These are phyloP conservation scores for Cordyceps tenuipes DNA, from an alignment of 2,329 filamentous ascomycete species.

Conservation along the genomic window DNA sequence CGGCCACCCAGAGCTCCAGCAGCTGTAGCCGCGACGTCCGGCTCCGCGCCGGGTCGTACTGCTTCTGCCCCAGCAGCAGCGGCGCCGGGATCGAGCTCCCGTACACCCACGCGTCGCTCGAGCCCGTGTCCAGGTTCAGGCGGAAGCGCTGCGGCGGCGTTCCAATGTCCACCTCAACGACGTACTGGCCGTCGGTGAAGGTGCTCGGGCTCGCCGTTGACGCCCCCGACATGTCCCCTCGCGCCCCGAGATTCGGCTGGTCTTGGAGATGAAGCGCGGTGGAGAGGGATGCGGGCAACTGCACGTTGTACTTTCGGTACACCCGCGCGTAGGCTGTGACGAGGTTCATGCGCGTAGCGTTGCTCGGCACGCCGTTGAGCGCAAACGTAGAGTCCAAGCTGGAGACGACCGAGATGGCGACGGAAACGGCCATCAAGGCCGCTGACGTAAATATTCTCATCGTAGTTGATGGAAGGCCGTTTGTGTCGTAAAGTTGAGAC, in stretches of 20 bases:
- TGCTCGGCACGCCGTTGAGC: background rate
- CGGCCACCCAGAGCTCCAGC: conserved; percentile 32
- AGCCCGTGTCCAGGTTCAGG: conserved; percentile 35
- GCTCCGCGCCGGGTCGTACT: conserved; percentile 31
- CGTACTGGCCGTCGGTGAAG: background rate
- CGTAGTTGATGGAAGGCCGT: too few relatives aligned
- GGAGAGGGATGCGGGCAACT: background rate
- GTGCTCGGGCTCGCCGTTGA: background rate
- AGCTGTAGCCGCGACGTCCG: conserved; percentile 28
- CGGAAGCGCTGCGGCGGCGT: conserved; percentile 29
- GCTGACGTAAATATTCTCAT: background rate
- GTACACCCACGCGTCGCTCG: conserved; percentile 39
- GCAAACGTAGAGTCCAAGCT: background rate
- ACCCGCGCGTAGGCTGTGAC: background rate
- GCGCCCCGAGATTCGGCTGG: background rate
- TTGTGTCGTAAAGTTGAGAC: too few relatives aligned
- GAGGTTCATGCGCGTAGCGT: background rate
- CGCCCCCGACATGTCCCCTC: background rate
- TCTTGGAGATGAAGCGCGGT: background rate
- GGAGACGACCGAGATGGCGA: background rate
- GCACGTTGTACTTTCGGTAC: conserved; percentile 5
- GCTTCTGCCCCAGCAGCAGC: conserved; percentile 29
- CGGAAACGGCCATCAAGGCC: background rate
- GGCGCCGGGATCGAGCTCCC: conserved; percentile 31
- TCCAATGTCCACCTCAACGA: conserved; percentile 11